Percentiles rank a stretch among this genome's conserved stretches.
phyloP scores from a whole-genome alignment of 2,329 filamentous ascomycete genomes.

The Sclerotinia nivalis region DNA sequence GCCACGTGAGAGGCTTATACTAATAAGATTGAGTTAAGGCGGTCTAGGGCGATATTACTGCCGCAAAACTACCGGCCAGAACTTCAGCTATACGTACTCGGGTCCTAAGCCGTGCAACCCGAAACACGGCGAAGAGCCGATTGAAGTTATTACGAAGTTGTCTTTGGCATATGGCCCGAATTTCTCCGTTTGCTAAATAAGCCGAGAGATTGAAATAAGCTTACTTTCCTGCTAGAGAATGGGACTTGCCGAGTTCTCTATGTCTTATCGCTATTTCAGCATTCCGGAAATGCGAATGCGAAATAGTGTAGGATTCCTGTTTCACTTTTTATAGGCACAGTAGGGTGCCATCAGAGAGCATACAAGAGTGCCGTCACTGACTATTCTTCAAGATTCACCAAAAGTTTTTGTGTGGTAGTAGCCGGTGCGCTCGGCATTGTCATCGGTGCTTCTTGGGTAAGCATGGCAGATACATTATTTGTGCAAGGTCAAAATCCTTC shows the following conservation, averaged over 20 bases:
- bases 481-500: background rate
- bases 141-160: background rate
- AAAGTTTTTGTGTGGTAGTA: background rate
- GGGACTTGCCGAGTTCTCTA: background rate
- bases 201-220: background rate
- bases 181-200: background rate
- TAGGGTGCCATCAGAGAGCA: background rate
- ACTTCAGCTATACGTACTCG: background rate
- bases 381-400: background rate
- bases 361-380: background rate
- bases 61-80: background rate
- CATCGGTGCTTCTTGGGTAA: background rate
- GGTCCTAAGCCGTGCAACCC: conserved; percentile 5
- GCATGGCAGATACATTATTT: background rate
- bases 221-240: background rate
- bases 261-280: background rate
- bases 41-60: background rate
- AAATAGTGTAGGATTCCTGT: background rate
- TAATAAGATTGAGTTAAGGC: background rate
- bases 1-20: background rate
- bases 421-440: background rate
- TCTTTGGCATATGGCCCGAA: background rate
- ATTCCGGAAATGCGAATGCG: background rate
- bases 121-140: background rate
- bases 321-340: background rate